Evolutionary conservation across 225 moss, liverwort and hornwort species (phyloP), one percentile per base, ranked within the genome.

Genomic region (Antitrichia curtipendula): DNA sequence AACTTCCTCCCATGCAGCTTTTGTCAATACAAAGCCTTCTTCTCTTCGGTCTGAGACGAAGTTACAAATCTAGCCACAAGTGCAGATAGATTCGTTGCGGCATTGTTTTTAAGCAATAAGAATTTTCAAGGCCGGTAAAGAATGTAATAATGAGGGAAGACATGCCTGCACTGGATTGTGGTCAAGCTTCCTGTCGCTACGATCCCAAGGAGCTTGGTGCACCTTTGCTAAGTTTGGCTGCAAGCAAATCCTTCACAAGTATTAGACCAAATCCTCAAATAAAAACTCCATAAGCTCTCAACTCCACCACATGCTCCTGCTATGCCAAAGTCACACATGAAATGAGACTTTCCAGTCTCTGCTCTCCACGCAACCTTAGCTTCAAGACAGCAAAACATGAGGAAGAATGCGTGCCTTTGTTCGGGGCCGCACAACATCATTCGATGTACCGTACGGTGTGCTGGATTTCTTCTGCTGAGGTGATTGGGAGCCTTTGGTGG

Each of bases 151-250:
- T 28, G 47, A 82, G 49, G 45, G 58, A 87, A 75, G 70, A 84
- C 90, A 76, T 90, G 74, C 93, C 91, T 93, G 91, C 66, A 53
- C 18, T 72, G 85, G 83, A 12, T 40, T 68, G 25, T 54, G 78
- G 71, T 88, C 91, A 54, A 78, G 79, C 74, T 88, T 91, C 38
- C 75, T 54, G 80, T 94, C 92, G 88, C 88, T 91, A 62, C 94
- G 94, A 86, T 94, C 91, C 92, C 92, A 94, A 73, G 94, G 94
- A 69, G 94, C 88, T 89, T 91, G 90, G 63, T 94, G 91, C 60
- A 92, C 91, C 88, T 88, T 87, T 24, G 91, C 71, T 78, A 92
- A 87, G 79, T 92, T 87, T 32, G 52, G 62, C 93, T 93, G 92
- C 87, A 73, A 28, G 50, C 61, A 91, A 62, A 85, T 63, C 49